Evolutionary conservation across 1,284 basidiomycete species (phyloP).

Genomic region (Heterobasidion occidentale): DNA sequence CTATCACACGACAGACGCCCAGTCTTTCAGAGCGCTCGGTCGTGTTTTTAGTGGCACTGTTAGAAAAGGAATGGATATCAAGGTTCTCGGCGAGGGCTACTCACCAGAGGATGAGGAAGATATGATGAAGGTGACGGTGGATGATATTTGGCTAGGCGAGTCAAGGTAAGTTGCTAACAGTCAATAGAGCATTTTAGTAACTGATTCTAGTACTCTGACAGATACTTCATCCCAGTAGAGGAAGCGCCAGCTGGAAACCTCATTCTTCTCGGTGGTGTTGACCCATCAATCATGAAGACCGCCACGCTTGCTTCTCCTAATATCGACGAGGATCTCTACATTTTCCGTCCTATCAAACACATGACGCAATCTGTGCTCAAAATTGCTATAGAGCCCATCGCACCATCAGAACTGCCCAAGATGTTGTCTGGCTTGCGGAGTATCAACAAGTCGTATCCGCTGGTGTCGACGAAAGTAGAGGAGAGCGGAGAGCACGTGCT

Average conservation of each 20-base stretch:
- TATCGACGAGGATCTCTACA: conserved; percentile 81
- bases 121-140: conserved; percentile 83
- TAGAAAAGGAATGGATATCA: conserved; percentile 75
- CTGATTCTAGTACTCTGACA: conserved; percentile 20
- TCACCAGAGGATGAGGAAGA: conserved; percentile 98
- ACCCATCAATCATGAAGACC: conserved; percentile 91
- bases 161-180: conserved; percentile 50
- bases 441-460: conserved; percentile 96
- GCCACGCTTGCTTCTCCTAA: conserved; percentile 78
- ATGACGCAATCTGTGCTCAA: conserved; percentile 98
- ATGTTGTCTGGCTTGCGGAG: conserved; percentile 96
- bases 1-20: conserved; percentile 93
- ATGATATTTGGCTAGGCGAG: conserved; percentile 87
- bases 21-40: conserved; percentile 93
- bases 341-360: conserved; percentile 93
- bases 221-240: conserved; percentile 85
- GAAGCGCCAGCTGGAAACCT: conserved; percentile 91
- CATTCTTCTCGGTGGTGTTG: conserved; percentile 88
- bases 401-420: conserved; percentile 95
- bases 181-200: conserved; percentile 5
- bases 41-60: conserved; percentile 91
- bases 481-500: conserved; percentile 98
- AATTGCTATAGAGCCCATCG: conserved; percentile 96
- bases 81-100: conserved; percentile 97
- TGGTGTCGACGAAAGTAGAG: conserved; percentile 93